Evolutionary conservation across 768 basidiomycete species (phyloP), one percentile per base, ranked within the genome.

Genomic region (Mycena polygramma): DNA sequence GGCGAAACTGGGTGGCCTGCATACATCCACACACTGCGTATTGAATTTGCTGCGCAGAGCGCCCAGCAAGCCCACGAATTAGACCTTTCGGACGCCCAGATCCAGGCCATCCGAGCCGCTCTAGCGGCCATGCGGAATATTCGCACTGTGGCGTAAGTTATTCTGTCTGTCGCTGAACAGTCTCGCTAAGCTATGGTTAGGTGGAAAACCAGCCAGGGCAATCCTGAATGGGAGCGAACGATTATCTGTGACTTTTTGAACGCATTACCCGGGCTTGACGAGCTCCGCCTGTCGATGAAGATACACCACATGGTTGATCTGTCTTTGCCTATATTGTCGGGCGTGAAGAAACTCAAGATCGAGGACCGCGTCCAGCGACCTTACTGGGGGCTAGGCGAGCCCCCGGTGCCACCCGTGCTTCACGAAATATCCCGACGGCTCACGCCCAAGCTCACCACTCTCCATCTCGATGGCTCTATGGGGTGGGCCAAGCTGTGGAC

Each of bases 1-100:
- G 60, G 60, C 13, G 17, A 39, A 36, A 61, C 48, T 10, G 60
- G 60, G n/a, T 61, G 60, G 60, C 36, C 48, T 41, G n/a, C 35
- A 13, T 51, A 51, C n/a, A n/a, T 36, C 13, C 20, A 39, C 22
- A 51, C 35, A 35, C 60, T 61, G 8, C 30, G 19, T 8, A 62
- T 62, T 4, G 41, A 14, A 22, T 37, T 36, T 2, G 60, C 52
- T 14, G 13, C 37, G 2, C 13, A 36, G 35, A 15, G 19, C 35
- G 36, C 30, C 0, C 30, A 30, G 30, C 30, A 30, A 30, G 30
- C 30, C 30, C 30, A 30, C 30, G 26, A 24, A 6, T 17, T 37
- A 8, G 13, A 35, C 7, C 7, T 5, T 35, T 52, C 37, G 11
- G 36, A 51, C 1, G 41, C 36, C 15, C 13, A 13, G 22, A 57